Conservation (phyloP, 371 early-diverging fungal species). For the Lichtheimia corymbifera region DNA sequence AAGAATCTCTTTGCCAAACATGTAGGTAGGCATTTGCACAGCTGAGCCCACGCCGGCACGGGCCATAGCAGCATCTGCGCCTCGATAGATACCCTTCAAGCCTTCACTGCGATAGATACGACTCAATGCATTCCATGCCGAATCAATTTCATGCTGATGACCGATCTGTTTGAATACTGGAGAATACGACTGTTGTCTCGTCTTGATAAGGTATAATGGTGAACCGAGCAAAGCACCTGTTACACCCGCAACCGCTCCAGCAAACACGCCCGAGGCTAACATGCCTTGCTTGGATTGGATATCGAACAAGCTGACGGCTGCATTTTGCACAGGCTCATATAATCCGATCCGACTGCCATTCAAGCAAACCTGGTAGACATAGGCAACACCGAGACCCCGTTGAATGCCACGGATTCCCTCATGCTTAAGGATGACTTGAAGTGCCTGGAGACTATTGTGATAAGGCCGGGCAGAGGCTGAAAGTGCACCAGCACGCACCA, state of each 20-base stretch:
- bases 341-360: slow-evolving; percentile 92
- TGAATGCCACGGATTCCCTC: slow-evolving; percentile 91
- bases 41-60: slow-evolving; percentile 90
- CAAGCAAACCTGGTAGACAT: slow-evolving; percentile 88
- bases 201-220: slow-evolving; percentile 92
- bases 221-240: slow-evolving; percentile 85
- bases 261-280: slow-evolving; percentile 62
- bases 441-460: slow-evolving; percentile 77
- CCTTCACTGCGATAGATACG: slow-evolving; percentile 70
- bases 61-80: slow-evolving; percentile 88
- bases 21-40: slow-evolving; percentile 92
- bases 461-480: slow-evolving; percentile 66
- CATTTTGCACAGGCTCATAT: slow-evolving; percentile 75
- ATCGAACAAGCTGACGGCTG: slow-evolving; percentile 20
- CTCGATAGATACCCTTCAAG: slow-evolving; percentile 82
- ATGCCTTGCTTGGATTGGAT: slow-evolving; percentile 28
- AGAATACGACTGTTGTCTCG: slow-evolving; percentile 91
- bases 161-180: slow-evolving; percentile 78
- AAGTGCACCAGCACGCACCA: slow-evolving; percentile 54
- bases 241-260: slow-evolving; percentile 71
- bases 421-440: slow-evolving; percentile 72
- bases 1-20: slow-evolving; percentile 73
- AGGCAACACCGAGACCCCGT: slow-evolving; percentile 89
- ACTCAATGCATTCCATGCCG: slow-evolving; percentile 65
- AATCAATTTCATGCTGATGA: slow-evolving; percentile 85